Evolutionary conservation across 495 filamentous ascomycete genomes (phyloP).

Genomic region (Cenococcum geophilum): DNA sequence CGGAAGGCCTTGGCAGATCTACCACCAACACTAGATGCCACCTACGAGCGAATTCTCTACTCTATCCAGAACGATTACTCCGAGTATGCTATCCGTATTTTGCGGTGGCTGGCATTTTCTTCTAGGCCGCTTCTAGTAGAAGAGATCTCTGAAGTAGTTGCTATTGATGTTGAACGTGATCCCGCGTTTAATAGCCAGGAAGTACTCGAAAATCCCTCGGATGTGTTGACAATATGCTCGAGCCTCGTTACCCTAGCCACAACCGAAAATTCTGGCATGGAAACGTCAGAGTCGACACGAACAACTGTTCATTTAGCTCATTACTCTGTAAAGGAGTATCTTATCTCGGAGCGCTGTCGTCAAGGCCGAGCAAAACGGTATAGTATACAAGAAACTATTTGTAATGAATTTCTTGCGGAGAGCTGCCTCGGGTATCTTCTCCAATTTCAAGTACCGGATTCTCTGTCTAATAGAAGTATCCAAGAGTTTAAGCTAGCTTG

Average conservation of each 20-base stretch:
- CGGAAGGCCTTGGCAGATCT: constrained; percentile 17
- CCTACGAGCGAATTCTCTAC: constrained; percentile 29
- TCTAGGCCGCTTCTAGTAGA: constrained; percentile 16
- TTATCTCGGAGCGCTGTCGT: constrained; percentile 15
- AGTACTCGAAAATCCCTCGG: constrained; percentile 20
- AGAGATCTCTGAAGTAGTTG: constrained; percentile 18
- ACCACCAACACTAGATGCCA: constrained; percentile 26
- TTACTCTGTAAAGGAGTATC: constrained; percentile 25
- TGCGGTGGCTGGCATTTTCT: constrained; percentile 25
- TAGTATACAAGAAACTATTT: constrained; percentile 13
- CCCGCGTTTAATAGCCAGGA: constrained; percentile 20
- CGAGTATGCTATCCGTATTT: constrained; percentile 19
- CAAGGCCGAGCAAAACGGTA: constrained; percentile 12
- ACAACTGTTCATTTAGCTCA: constrained; percentile 14
- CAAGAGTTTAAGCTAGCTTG: constrained; percentile 9
- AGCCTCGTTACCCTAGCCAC: constrained; percentile 13
- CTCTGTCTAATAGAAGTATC: neutral
- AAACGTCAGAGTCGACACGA: constrained; percentile 3
- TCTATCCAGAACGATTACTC: constrained; percentile 20
- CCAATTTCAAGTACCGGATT: constrained; percentile 10
- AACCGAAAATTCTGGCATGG: neutral
- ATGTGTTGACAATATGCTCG: constrained; percentile 18
- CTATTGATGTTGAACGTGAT: constrained; percentile 11
- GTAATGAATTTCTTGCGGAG: constrained; percentile 15
- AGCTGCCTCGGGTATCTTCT: constrained; percentile 23